These are phyloP conservation scores for Amanita thiersii DNA, from an alignment of 768 basidiomycete genomes.

Conservation along the genomic window DNA sequence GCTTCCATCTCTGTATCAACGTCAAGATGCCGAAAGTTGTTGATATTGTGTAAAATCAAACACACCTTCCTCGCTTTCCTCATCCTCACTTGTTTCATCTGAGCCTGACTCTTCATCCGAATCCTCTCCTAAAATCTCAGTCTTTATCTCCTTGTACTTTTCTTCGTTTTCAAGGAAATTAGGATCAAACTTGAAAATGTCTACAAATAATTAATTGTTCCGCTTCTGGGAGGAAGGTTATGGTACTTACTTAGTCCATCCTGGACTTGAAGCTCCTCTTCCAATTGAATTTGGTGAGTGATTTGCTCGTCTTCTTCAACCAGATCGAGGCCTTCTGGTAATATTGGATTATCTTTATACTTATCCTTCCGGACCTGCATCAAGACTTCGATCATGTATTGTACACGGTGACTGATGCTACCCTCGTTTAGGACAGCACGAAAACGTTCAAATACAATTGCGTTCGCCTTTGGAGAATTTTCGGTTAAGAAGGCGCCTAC, in stretches of 20 bases:
- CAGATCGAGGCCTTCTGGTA: conserved; percentile 91
- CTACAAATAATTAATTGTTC: conserved; percentile 29
- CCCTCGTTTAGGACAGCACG: conserved; percentile 95
- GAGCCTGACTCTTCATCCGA: conserved; percentile 68
- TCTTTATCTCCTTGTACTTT: conserved; percentile 85
- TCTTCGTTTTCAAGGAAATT: conserved; percentile 88
- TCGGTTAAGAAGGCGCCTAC: conserved; percentile 92
- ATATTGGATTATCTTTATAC: conserved; percentile 95
- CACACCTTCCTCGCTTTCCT: conserved; percentile 41
- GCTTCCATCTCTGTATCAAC: conserved; percentile 45
- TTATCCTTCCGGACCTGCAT: conserved; percentile 99
- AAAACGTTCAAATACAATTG: conserved; percentile 94
- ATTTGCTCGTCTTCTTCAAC: conserved; percentile 99
- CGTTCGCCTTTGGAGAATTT: conserved; percentile 90
- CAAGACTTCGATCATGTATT: conserved; percentile 99
- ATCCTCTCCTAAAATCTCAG: conserved; percentile 88
- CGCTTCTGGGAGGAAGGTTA: neutral
- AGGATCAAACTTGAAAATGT: conserved; percentile 93
- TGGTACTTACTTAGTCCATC: conserved; percentile 85
- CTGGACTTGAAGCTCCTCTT: conserved; percentile 90
- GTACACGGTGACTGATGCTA: conserved; percentile 89
- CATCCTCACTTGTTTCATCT: conserved; percentile 58
- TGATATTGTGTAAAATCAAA: neutral
- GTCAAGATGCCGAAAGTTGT: neutral
- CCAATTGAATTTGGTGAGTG: conserved; percentile 86